Evolutionary conservation across 2,329 filamentous ascomycete species (phyloP).

Genomic region (Sporothrix brunneoviolacea): DNA sequence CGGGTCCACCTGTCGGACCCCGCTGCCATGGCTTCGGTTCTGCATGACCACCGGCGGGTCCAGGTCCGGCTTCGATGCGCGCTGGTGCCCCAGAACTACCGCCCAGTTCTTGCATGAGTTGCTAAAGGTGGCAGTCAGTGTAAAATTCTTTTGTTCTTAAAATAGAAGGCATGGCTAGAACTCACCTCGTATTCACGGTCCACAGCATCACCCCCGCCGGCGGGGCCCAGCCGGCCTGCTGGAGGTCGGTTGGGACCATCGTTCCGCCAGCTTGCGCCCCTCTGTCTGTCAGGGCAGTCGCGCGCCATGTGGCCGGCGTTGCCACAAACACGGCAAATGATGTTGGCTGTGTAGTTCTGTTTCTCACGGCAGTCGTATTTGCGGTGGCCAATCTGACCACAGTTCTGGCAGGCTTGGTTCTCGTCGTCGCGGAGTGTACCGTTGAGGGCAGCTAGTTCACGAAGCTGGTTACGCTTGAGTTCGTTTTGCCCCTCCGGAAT

Average conservation of each 20-base stretch:
- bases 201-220: conserved; percentile 64
- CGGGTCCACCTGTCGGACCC: conserved; percentile 73
- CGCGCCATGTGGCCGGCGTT: conserved; percentile 98
- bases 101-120: conserved; percentile 96
- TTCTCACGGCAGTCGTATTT: conserved; percentile 98
- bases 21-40: conserved; percentile 81
- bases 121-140: conserved; percentile 54
- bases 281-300: conserved; percentile 91
- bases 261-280: conserved; percentile 88
- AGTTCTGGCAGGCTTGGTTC: conserved; percentile 99
- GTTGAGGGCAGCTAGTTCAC: conserved; percentile 95
- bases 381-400: conserved; percentile 94
- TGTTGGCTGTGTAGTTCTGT: conserved; percentile 97
- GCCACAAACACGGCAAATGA: conserved; percentile 96
- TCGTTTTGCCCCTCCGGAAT: conserved; percentile 99
- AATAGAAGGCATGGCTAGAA: conserved; percentile 12
- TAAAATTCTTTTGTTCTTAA: conserved; percentile 13
- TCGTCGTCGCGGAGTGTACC: conserved; percentile 98
- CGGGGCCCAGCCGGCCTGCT: conserved; percentile 60
- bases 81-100: conserved; percentile 66
- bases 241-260: conserved; percentile 50
- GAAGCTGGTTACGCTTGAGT: conserved; percentile 95
- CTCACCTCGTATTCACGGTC: conserved; percentile 92
- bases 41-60: conserved; percentile 46
- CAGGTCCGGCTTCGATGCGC: conserved; percentile 80